Evolutionary conservation across 805 yeast species (phyloP), one percentile per base, ranked within the genome.

Genomic region (Saccharomycopsis sp.): DNA sequence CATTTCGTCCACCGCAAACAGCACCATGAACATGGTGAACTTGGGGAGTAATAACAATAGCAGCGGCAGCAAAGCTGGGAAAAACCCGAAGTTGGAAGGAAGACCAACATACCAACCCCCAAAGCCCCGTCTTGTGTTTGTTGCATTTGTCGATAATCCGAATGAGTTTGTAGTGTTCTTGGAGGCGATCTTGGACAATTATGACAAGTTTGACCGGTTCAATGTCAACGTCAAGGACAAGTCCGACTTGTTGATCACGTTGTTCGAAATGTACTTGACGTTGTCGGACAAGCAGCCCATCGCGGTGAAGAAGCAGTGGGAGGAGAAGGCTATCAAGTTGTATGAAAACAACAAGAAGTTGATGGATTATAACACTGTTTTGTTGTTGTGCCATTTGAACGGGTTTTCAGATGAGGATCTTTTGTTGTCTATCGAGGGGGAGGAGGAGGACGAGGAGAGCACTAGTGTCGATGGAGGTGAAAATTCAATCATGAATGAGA

Each of bases 31-130:
- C 19, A n/a, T 50, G 16, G 27, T 52, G 7, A 37, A 42, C 5
- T 19, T 27, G 17, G 10, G 29, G 6, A 37, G 32, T n/a, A 33
- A n/a, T 12, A 15, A 12, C 12, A 19, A 7, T 13, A 50, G 31
- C 16, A 36, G 30, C 4, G 45, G 49, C 41, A 7, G 16, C 9
- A 30, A 38, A 30, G 30, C 22, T 12, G 8, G 8, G 17, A 32
- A 3, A 12, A 49, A 36, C 22, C 38, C 22, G 30, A 25, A 21
- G 13, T 15, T 8, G 16, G 19, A 45, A 13, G 12, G n/a, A 22
- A 67, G 54, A 29, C 80, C 88, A 12, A 82, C 92, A 0, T 92
- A 92, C 57, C 79, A 80, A 38, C 96, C 97, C 1, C 98, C 98
- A 3, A 71, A 78, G 38, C 97, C 97, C 5, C 69, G 87, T 34